phyloP scores from a whole-genome alignment of 192 early-diverging fungal genomes.

The Coemansia sp. region DNA sequence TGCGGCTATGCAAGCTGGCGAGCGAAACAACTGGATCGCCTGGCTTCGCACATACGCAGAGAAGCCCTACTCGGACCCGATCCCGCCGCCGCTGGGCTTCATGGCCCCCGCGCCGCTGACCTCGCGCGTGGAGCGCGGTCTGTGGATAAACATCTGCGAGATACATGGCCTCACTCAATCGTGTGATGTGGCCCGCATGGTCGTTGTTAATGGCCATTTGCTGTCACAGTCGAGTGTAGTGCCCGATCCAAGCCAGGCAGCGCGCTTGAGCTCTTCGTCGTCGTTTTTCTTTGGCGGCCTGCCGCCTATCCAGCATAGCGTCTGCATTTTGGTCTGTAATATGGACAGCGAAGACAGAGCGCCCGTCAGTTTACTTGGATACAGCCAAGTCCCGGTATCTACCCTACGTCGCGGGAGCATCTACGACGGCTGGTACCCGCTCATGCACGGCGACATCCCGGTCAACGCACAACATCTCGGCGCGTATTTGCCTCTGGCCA shows the following conservation, averaged over 20 bases:
- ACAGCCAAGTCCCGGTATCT: slow-evolving; percentile 40
- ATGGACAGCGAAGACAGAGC: slow-evolving; percentile 1
- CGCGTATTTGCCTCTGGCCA: slow-evolving; percentile 24
- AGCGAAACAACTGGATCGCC: slow-evolving; percentile 49
- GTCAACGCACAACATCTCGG: slow-evolving; percentile 8
- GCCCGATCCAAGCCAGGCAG: not conserved
- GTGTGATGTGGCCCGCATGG: slow-evolving; percentile 9
- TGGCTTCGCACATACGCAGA: slow-evolving; percentile 29
- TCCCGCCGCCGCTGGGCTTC: slow-evolving; percentile 18
- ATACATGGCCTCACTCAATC: slow-evolving; percentile 19
- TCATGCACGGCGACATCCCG: slow-evolving; percentile 28
- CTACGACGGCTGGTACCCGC: slow-evolving; percentile 56
- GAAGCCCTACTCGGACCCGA: slow-evolving; percentile 8
- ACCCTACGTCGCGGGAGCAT: slow-evolving; percentile 29
- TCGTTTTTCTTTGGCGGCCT: slow-evolving; percentile 45
- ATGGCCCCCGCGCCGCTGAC: not conserved
- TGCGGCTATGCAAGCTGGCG: slow-evolving; percentile 24
- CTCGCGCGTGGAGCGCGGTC: slow-evolving; percentile 42
- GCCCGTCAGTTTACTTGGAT: slow-evolving; percentile 23
- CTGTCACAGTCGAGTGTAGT: slow-evolving; percentile 30
- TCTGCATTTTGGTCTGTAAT: slow-evolving; percentile 8
- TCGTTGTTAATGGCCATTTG: slow-evolving; percentile 32
- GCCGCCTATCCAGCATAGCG: slow-evolving; percentile 18
- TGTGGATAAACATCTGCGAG: slow-evolving; percentile 48
- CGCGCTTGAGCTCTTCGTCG: slow-evolving; percentile 8